Conservation (phyloP, 2,329 filamentous ascomycete species). For the Aureobasidium lini region DNA sequence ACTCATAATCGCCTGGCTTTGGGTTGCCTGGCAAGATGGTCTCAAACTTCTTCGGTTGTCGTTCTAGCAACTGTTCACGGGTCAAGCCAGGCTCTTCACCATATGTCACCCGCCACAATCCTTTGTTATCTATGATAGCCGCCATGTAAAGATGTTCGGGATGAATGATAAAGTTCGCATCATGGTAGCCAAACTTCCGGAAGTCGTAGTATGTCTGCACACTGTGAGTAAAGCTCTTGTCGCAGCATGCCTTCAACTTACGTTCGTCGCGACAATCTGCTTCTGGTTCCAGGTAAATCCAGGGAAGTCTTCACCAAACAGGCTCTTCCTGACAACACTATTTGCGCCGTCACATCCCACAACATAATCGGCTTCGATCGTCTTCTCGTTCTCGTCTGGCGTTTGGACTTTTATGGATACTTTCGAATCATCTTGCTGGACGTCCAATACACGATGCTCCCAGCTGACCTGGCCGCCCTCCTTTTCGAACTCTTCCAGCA, state of each 20-base stretch:
- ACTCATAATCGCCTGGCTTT: constrained; percentile 24
- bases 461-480: constrained; percentile 20
- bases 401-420: constrained; percentile 24
- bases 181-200: constrained; percentile 29
- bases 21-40: constrained; percentile 20
- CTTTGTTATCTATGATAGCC: constrained; percentile 22
- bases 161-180: constrained; percentile 36
- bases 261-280: constrained; percentile 18
- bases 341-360: constrained; percentile 21
- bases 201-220: constrained; percentile 27
- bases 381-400: constrained; percentile 15
- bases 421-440: constrained; percentile 22
- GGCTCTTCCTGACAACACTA: constrained; percentile 18
- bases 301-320: constrained; percentile 22
- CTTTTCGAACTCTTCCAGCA: constrained; percentile 19
- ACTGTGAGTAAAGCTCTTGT: neutral
- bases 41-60: constrained; percentile 22
- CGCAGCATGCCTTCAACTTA: neutral
- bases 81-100: constrained; percentile 29
- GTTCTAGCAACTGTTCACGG: constrained; percentile 19
- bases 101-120: constrained; percentile 36
- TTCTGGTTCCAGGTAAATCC: constrained; percentile 18
- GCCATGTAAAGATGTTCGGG: constrained; percentile 27
- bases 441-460: constrained; percentile 21
- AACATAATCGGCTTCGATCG: constrained; percentile 18